A percentile compares a stretch with the other conserved stretches of the same genome.
Evolutionary conservation across 305 asterid species (phyloP).

Genomic region (Caryopteris hybrid): DNA sequence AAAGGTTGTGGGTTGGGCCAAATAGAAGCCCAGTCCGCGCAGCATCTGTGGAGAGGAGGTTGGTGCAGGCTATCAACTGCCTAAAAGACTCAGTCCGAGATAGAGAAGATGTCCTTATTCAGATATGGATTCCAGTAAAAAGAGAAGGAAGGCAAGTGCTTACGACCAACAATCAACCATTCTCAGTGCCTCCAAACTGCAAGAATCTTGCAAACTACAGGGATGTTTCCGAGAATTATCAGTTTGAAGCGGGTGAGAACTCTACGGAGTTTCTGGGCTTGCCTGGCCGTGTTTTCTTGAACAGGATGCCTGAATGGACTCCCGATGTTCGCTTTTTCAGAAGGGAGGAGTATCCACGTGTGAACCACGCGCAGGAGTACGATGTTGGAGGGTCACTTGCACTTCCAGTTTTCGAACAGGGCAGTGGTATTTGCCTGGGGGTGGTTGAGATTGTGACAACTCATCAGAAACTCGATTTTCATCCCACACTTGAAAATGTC

Average conservation of each 20-base stretch:
- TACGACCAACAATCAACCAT: constrained; percentile 61
- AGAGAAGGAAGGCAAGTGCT: constrained; percentile 56
- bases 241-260: constrained; percentile 60
- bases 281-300: constrained; percentile 87
- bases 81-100: constrained; percentile 49
- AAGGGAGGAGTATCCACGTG: constrained; percentile 67
- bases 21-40: constrained; percentile 22
- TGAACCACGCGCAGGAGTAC: constrained; percentile 47
- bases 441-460: constrained; percentile 81
- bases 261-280: constrained; percentile 57
- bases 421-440: constrained; percentile 78
- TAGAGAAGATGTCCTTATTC: constrained; percentile 63
- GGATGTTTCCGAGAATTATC: constrained; percentile 42
- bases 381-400: constrained; percentile 75
- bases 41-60: constrained; percentile 35
- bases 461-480: constrained; percentile 45
- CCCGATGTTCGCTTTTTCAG: constrained; percentile 82
- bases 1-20: constrained; percentile 52
- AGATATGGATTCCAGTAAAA: constrained; percentile 75
- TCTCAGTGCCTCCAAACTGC: constrained; percentile 38
- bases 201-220: constrained; percentile 61
- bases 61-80: constrained; percentile 57
- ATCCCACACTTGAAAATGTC: constrained; percentile 59
- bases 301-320: constrained; percentile 78
- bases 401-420: constrained; percentile 70